Base-by-base conservation (phyloP, 2,329 filamentous ascomycete genomes). In the Capronia americana region DNA sequence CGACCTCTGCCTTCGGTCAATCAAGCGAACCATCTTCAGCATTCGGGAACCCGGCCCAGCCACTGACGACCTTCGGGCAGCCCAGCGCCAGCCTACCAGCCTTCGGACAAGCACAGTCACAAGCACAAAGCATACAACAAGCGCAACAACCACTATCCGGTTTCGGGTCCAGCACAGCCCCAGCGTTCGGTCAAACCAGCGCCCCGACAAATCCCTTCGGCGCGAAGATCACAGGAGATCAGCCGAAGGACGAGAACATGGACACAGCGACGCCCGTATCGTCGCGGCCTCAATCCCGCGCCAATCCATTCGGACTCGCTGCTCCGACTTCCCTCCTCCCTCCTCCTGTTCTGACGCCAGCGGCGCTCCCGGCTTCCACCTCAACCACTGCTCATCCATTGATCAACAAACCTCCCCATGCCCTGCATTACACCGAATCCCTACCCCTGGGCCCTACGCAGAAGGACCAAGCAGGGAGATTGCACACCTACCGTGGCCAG, bases 401-500 rank as follows among this genome's bases (percentile, higher is more conserved):
- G 20, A 71, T 53, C 57, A 64, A 57, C 44, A 72, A 55, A 26
- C 69, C 67, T 59, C 63, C 58, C 41, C 66, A 67, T 28, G 66
- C 69, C 7, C 53, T 71, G 30, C 65, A 69, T 41, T 68, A 68
- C 41, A 70, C 70, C 17, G 69, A 73, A 64, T 70, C 68, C 20
- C 71, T 81, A 24, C 76, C 75, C 28, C 77, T 76, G 3, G 73
- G 78, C n/a, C 78, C 79, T 24, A 70, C 73, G 20, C 70, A 80
- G 30, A 73, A 74, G 34, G 58, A 64, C 23, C 48, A 24, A 6
- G 46, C 60, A n/a, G 50, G 79, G 75, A n/a, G 74, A 34, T 77
- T 92, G 0, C 76, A 78, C 0, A 79, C 80, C 65, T 93, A 89
- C 82, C 90, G 90, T 71, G 86, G 86, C 20, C 86, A 85, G 69